Base-by-base conservation (phyloP, 1,284 basidiomycete species). In the Abortiporus biennis region DNA sequence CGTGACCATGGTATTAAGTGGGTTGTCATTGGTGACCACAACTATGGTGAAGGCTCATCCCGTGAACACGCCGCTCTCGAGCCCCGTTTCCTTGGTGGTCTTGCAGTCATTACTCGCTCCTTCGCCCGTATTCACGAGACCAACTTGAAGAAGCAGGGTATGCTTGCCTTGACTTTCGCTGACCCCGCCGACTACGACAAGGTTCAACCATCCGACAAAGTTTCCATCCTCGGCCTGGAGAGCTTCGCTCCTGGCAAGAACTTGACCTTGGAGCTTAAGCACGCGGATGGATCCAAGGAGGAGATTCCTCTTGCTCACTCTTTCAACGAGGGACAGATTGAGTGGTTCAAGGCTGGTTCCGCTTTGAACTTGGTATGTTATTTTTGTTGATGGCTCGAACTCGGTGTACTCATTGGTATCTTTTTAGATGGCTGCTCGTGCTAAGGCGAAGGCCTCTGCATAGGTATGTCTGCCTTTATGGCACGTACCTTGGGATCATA, bases 51-150 rank as follows among this genome's bases (percentile, higher is more conserved):
- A 72, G 94, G 94, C 55, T 96, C 92, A 24, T 96, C 93, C 47
- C 91, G 94, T 67, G 93, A 98, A 69, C 94, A 96, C 71, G 95
- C 94, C 56, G 95, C 94, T 44, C 86, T 98, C 44, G 93, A 98
- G 74, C 94, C 95, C 36, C 88, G 95, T 47, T 98, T 85, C 83
- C 85, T 98, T 52, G 94, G 94, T 59, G 94, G 92, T 56, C 75
- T 88, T 47, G 95, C 95, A 36, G 90, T 98, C 71, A 95, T 99
- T 66, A 86, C 86, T 59, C 83, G 92, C 61, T 92, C 87, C 29
- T 96, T 96, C 66, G 94, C 94, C 38, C 91, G 94, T 72, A 97
- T 98, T 69, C 94, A 97, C 74, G 92, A 97, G 79, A 90, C 88
- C 64, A 96, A 96, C 80, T 74, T 95, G 76, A 95, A 95, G 85